Evolutionary conservation across 108 stramenopile species (phyloP).

Genomic region (Skeletonema menzelii): DNA sequence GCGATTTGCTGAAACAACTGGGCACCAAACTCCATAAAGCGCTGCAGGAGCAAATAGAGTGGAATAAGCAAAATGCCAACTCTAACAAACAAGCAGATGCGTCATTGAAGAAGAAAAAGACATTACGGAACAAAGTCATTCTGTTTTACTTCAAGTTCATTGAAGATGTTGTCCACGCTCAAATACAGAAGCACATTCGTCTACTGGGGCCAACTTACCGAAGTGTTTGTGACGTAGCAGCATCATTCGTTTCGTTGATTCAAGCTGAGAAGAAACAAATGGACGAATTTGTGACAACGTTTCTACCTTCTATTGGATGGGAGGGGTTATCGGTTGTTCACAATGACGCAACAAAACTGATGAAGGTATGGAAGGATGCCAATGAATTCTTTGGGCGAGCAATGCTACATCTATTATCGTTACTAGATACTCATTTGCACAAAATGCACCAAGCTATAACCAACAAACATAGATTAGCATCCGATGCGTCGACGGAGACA

Average conservation of each 20-base stretch:
- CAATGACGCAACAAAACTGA: constrained; percentile 10
- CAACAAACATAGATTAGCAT: background rate
- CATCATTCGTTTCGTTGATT: constrained; percentile 12
- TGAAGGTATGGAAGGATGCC: constrained; percentile 7
- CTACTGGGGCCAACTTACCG: constrained; percentile 20
- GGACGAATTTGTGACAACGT: background rate
- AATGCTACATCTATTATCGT: background rate
- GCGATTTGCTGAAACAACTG: constrained; percentile 16
- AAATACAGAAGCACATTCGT: background rate
- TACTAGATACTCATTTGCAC: constrained; percentile 5
- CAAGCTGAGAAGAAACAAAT: constrained; percentile 11
- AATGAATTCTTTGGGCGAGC: constrained; percentile 10
- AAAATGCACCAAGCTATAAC: background rate
- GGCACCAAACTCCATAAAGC: constrained; percentile 15
- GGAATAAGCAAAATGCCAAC: background rate
- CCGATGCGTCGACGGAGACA: constrained; percentile 9
- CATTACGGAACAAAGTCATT: constrained; percentile 1
- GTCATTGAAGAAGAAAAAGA: background rate
- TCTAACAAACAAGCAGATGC: background rate
- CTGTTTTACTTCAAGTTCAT: constrained; percentile 12
- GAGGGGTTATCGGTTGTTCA: constrained; percentile 10
- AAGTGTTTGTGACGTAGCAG: constrained; percentile 15
- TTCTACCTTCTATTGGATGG: constrained; percentile 26
- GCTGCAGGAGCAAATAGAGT: constrained; percentile 10
- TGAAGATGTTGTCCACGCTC: constrained; percentile 3